phyloP scores from a whole-genome alignment of 495 filamentous ascomycete genomes.

The Ascobolus immersus region DNA sequence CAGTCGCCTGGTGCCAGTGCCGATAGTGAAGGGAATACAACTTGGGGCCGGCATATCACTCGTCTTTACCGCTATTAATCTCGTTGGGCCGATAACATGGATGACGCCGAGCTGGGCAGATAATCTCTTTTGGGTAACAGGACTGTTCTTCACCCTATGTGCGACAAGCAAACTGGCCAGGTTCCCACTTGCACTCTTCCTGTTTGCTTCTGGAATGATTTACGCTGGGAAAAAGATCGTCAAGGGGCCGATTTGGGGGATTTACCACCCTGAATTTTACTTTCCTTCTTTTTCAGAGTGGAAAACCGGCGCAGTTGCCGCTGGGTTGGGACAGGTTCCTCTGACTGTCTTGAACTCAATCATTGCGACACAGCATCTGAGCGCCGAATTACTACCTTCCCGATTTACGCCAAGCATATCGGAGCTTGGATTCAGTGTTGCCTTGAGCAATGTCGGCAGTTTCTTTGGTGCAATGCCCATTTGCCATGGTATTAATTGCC shows the following conservation, averaged over 20 bases:
- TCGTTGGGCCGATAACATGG: background rate
- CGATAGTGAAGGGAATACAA: slow-evolving; percentile 83
- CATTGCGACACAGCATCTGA: slow-evolving; percentile 54
- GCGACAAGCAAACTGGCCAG: slow-evolving; percentile 30
- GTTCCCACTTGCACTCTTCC: slow-evolving; percentile 49
- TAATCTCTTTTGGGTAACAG: slow-evolving; percentile 46
- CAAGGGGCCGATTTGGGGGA: slow-evolving; percentile 21
- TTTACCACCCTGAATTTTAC: slow-evolving; percentile 25
- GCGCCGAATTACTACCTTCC: slow-evolving; percentile 44
- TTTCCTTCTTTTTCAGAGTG: slow-evolving; percentile 25
- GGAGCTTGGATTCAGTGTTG: slow-evolving; percentile 52
- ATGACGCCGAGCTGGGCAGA: slow-evolving; percentile 28
- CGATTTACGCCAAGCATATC: slow-evolving; percentile 40
- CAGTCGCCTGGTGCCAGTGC: slow-evolving; percentile 45
- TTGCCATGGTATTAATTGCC: slow-evolving; percentile 38
- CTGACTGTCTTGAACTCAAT: slow-evolving; percentile 79
- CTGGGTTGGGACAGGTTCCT: slow-evolving; percentile 61
- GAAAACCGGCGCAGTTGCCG: slow-evolving; percentile 25
- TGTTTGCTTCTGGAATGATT: slow-evolving; percentile 39
- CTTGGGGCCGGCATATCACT: slow-evolving; percentile 67
- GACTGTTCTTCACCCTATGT: slow-evolving; percentile 42
- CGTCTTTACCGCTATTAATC: slow-evolving; percentile 33
- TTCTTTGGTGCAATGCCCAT: slow-evolving; percentile 93
- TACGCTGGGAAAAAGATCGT: slow-evolving; percentile 16
- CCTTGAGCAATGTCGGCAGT: slow-evolving; percentile 55